Percentiles rank a stretch among this genome's conserved stretches.
These are phyloP conservation scores for Calocybe gambosa DNA, from an alignment of 1,284 basidiomycete species.

Conservation along the genomic window DNA sequence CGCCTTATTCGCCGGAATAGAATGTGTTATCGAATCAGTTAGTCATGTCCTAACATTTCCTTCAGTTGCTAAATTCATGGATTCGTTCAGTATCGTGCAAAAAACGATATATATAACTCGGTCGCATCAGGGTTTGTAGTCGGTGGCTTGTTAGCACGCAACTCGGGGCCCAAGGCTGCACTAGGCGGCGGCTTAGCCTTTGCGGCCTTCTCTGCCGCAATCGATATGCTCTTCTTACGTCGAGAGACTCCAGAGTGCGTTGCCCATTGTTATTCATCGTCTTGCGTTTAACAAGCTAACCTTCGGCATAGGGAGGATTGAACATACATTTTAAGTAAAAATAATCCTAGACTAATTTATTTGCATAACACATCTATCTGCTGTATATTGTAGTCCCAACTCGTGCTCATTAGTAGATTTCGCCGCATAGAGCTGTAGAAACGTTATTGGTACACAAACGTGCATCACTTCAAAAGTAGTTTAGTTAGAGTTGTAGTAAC, in stretches of 20 bases:
- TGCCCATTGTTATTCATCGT: conserved; percentile 1
- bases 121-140: conserved; percentile 67
- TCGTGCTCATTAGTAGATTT: not conserved
- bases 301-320: conserved; percentile 29
- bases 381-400: conserved; percentile 17
- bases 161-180: conserved; percentile 79
- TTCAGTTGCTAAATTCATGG: conserved; percentile 4
- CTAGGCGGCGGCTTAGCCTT: conserved; percentile 83
- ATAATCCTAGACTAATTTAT: conserved; percentile 18
- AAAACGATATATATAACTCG: conserved; percentile 88
- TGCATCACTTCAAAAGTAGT: not conserved
- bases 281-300: conserved; percentile 6
- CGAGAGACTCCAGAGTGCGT: conserved; percentile 81
- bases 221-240: conserved; percentile 81
- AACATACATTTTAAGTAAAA: not conserved
- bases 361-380: conserved; percentile 13
- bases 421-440: not conserved
- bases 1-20: conserved; percentile 87
- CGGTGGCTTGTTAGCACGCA: conserved; percentile 79
- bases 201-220: conserved; percentile 85
- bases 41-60: conserved; percentile 31
- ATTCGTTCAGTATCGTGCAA: conserved; percentile 81
- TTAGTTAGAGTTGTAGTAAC: not conserved
- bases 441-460: not conserved
- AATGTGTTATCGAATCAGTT: conserved; percentile 95